Conservation (phyloP, 2,329 filamentous ascomycete genomes). For the Calcarisporium arbuscula region DNA sequence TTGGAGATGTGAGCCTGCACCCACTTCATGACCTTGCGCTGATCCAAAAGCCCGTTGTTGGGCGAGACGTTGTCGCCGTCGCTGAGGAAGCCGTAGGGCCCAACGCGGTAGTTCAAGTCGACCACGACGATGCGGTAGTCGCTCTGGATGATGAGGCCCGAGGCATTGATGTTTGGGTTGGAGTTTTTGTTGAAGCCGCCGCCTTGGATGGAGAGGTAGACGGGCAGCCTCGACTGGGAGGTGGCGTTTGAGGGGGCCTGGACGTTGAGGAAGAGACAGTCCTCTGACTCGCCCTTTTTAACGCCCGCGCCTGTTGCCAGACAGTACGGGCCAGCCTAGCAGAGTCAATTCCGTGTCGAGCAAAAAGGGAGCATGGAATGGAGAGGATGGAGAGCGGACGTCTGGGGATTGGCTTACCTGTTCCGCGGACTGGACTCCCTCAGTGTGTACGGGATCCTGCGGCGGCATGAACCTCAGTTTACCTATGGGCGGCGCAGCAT, state of each 20-base stretch:
- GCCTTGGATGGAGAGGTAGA: slow-evolving; percentile 54
- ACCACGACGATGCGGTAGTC: slow-evolving; percentile 61
- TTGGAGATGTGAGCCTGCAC: slow-evolving; percentile 57
- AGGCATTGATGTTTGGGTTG: slow-evolving; percentile 51
- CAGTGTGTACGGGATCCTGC: slow-evolving; percentile 46
- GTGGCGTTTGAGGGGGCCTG: slow-evolving; percentile 52
- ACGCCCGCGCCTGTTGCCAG: slow-evolving; percentile 23
- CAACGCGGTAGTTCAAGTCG: slow-evolving; percentile 71
- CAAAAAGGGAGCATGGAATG: neutral
- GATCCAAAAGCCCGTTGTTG: slow-evolving; percentile 67
- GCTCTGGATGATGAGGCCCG: slow-evolving; percentile 50
- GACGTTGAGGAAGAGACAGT: slow-evolving; percentile 64
- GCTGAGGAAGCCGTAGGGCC: slow-evolving; percentile 65
- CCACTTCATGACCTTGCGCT: slow-evolving; percentile 64
- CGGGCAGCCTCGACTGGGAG: slow-evolving; percentile 48
- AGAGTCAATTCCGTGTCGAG: neutral
- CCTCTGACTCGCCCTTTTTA: slow-evolving; percentile 40
- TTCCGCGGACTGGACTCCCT: slow-evolving; percentile 46
- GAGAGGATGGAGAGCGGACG: neutral
- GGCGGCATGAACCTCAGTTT: slow-evolving; percentile 62
- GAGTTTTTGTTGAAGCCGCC: slow-evolving; percentile 51
- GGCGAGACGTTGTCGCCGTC: slow-evolving; percentile 48
- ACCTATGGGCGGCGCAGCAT: slow-evolving; percentile 62
- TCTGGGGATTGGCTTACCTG: slow-evolving; percentile 42
- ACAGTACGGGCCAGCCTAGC: slow-evolving; percentile 14